Evolutionary conservation across 164 flowering plant species (phyloP).

Genomic region (Vitis cinerea): DNA sequence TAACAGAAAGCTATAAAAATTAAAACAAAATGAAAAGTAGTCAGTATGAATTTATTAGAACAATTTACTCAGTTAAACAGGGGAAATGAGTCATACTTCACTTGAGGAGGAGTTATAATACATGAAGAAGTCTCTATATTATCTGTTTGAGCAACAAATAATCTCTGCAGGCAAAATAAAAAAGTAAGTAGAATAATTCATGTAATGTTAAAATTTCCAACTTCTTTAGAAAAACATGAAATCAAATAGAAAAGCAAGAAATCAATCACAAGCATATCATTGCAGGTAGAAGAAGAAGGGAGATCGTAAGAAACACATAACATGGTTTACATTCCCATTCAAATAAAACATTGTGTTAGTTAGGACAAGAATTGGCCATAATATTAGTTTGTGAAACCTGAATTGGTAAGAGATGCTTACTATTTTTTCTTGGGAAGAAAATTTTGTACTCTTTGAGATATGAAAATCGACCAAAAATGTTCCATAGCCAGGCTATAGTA

Average conservation of each 20-base stretch:
- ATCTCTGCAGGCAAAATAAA: slow-evolving; percentile 43
- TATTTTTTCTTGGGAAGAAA: slow-evolving; percentile 43
- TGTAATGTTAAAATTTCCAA: not conserved
- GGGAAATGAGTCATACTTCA: slow-evolving; percentile 51
- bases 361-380: not conserved
- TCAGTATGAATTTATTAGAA: not conserved
- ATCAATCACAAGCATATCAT: no score
- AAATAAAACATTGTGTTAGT: not conserved
- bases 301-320: no score
- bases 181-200: not conserved
- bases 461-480: slow-evolving; percentile 48
- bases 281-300: no score
- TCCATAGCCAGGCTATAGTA: slow-evolving; percentile 64
- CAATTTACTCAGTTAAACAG: not conserved
- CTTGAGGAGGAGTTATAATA: slow-evolving; percentile 71
- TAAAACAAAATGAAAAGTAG: slow-evolving; percentile 5
- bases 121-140: slow-evolving; percentile 75
- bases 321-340: not conserved
- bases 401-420: slow-evolving; percentile 38
- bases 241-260: not conserved
- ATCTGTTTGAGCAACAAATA: slow-evolving; percentile 75
- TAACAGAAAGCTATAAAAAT: slow-evolving; percentile 63
- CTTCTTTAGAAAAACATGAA: not conserved
- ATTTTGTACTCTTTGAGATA: slow-evolving; percentile 36
- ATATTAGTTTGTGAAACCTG: not conserved